These are phyloP conservation scores for Spinellus fusiger DNA, from an alignment of 192 early-diverging fungal species.

Conservation along the genomic window DNA sequence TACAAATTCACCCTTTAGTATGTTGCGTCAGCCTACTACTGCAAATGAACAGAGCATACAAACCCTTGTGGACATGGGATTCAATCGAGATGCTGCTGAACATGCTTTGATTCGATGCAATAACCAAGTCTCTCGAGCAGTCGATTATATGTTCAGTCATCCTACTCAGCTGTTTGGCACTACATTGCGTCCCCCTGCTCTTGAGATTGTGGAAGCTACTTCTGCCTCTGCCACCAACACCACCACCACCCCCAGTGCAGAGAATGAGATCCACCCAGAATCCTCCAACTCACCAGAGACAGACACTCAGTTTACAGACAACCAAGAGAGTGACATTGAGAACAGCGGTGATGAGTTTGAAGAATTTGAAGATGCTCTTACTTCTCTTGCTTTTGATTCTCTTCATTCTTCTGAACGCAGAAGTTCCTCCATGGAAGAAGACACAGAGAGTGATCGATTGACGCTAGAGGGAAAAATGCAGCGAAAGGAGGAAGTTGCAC, in stretches of 20 bases:
- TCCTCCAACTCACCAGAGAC: neutral
- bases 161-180: slow-evolving; percentile 35
- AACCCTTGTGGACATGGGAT: slow-evolving; percentile 86
- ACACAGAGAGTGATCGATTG: slow-evolving; percentile 5
- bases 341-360: slow-evolving; percentile 23
- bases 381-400: slow-evolving; percentile 28
- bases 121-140: slow-evolving; percentile 76
- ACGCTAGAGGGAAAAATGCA: neutral
- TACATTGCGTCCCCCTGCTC: no score
- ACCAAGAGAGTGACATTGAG: slow-evolving; percentile 16
- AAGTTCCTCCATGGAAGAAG: slow-evolving; percentile 29
- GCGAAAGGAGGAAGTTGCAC: neutral
- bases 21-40: slow-evolving; percentile 35
- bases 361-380: slow-evolving; percentile 27
- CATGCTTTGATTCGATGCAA: slow-evolving; percentile 67
- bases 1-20: slow-evolving; percentile 20
- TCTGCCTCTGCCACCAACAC: slow-evolving; percentile 27
- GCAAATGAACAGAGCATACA: slow-evolving; percentile 60
- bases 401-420: slow-evolving; percentile 13
- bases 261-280: slow-evolving; percentile 13
- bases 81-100: slow-evolving; percentile 70
- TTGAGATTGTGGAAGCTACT: no score
- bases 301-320: slow-evolving; percentile 5
- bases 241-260: slow-evolving; percentile 24
- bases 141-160: slow-evolving; percentile 79